Percentiles rank a stretch among this genome's conserved stretches.
Conservation (phyloP, 441 rosid species). For the Pelargonium citronellum region DNA sequence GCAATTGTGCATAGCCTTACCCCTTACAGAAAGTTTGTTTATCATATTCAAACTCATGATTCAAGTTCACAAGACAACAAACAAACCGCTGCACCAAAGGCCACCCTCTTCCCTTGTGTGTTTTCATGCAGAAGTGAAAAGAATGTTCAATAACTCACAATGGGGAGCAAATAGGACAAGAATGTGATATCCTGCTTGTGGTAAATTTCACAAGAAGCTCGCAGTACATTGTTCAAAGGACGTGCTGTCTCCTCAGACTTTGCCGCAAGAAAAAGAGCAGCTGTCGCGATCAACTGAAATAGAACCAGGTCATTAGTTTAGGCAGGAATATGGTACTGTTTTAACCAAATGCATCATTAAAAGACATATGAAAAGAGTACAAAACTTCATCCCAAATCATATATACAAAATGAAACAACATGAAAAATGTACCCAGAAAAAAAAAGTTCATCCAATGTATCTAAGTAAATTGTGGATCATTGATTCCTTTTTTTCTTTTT, state of each 20-base stretch:
- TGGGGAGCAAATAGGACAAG: conserved; percentile 54
- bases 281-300: conserved; percentile 67
- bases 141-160: conserved; percentile 37
- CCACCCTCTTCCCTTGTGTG: not conserved
- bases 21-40: too few species aligned
- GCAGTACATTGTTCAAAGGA: conserved; percentile 53
- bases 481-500: too few species aligned
- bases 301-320: conserved; percentile 15
- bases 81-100: too few species aligned
- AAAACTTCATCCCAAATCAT: not conserved
- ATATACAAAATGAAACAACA: not conserved
- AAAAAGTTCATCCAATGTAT: not conserved
- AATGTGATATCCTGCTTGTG: conserved; percentile 61
- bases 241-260: conserved; percentile 79
- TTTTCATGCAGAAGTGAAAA: conserved; percentile 14
- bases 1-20: too few species aligned
- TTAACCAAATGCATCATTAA: not conserved
- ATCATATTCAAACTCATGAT: too few species aligned
- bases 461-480: too few species aligned
- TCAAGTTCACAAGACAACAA: too few species aligned
- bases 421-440: not conserved
- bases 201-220: conserved; percentile 50
- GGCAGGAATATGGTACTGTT: not conserved
- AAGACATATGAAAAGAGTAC: not conserved
- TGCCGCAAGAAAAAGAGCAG: conserved; percentile 71